These are phyloP conservation scores for Pisolithus marmoratus DNA, from an alignment of 768 basidiomycete genomes.

Conservation along the genomic window DNA sequence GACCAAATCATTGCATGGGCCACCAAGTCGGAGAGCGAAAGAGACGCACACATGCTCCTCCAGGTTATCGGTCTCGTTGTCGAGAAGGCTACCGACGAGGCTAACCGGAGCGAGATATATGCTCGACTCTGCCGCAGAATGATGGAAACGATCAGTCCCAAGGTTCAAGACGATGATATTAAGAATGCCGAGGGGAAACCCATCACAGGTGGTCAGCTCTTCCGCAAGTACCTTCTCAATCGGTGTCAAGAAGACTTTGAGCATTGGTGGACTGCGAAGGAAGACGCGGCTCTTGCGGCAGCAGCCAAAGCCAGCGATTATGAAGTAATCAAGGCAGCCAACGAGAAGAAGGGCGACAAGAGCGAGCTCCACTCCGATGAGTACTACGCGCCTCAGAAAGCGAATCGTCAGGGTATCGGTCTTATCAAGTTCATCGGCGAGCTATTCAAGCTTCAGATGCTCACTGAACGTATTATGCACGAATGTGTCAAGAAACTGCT, in stretches of 20 bases:
- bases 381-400: conserved; percentile 94
- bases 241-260: conserved; percentile 98
- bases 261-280: conserved; percentile 87
- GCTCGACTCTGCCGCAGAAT: conserved; percentile 91
- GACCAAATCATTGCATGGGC: conserved; percentile 94
- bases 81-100: conserved; percentile 96
- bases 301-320: conserved; percentile 82
- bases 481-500: conserved; percentile 96
- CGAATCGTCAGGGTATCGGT: conserved; percentile 94
- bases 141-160: conserved; percentile 87
- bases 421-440: conserved; percentile 98
- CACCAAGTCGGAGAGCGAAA: conserved; percentile 88
- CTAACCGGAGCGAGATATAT: conserved; percentile 96
- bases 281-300: conserved; percentile 83
- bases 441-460: conserved; percentile 96
- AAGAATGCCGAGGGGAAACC: conserved; percentile 76
- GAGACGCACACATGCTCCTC: conserved; percentile 88
- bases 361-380: conserved; percentile 87
- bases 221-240: conserved; percentile 95
- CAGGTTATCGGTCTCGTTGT: conserved; percentile 95
- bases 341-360: conserved; percentile 52
- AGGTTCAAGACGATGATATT: conserved; percentile 86
- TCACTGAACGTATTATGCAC: conserved; percentile 97
- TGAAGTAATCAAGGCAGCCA: conserved; percentile 65
- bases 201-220: conserved; percentile 89